Conservation (phyloP, 2,329 filamentous ascomycete species). For the Colletotrichum australisinense region DNA sequence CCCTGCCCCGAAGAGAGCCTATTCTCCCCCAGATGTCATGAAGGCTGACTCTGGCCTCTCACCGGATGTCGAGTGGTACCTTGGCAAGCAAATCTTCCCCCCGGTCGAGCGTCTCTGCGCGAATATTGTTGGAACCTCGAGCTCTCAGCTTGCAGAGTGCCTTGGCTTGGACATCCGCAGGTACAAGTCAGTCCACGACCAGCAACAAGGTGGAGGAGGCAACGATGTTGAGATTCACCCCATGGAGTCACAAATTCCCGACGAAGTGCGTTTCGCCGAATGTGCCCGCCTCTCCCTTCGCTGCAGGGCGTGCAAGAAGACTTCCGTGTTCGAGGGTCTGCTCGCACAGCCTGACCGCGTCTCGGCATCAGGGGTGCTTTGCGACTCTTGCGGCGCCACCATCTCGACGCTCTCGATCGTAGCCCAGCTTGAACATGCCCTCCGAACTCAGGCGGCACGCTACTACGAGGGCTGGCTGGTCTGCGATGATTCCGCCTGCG, state of each 20-base stretch:
- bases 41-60: conserved; percentile 80
- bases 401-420: conserved; percentile 81
- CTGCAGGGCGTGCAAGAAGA: conserved; percentile 83
- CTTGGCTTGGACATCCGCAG: conserved; percentile 91
- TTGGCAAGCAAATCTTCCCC: conserved; percentile 98
- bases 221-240: conserved; percentile 84
- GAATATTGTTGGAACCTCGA: conserved; percentile 93
- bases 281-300: conserved; percentile 81
- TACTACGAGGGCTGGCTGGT: conserved; percentile 96
- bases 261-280: conserved; percentile 88
- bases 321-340: conserved; percentile 82
- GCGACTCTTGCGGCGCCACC: conserved; percentile 71
- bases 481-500: conserved; percentile 90
- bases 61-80: conserved; percentile 97
- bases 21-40: conserved; percentile 84
- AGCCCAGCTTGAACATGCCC: conserved; percentile 87
- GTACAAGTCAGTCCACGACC: conserved; percentile 68
- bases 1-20: conserved; percentile 87
- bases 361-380: conserved; percentile 80
- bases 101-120: conserved; percentile 97
- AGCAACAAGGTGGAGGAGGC: conserved; percentile 59
- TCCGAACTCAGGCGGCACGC: conserved; percentile 79
- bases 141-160: conserved; percentile 89
- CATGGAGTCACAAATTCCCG: conserved; percentile 93
- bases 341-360: conserved; percentile 67